A percentile compares a stretch with the other conserved stretches of the same genome.
Evolutionary conservation across 1,284 basidiomycete species (phyloP).

Genomic region (Rhodotorula sp.): DNA sequence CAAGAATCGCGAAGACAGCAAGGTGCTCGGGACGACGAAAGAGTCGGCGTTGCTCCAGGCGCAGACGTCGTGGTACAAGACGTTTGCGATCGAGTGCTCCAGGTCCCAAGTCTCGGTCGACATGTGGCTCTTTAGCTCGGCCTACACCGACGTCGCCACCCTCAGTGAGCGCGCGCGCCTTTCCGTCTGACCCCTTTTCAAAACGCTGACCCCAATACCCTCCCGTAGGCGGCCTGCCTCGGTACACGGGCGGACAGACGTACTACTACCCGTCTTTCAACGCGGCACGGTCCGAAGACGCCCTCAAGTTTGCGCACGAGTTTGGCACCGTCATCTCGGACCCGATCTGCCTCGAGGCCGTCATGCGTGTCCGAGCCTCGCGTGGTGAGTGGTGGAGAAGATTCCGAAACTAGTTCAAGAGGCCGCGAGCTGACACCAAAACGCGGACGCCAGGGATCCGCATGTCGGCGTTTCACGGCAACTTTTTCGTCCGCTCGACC

Average conservation of each 20-base stretch:
- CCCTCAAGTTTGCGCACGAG: constrained; percentile 96
- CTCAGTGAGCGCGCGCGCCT: constrained; percentile 58
- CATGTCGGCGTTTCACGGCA: constrained; percentile 98
- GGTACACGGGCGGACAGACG: constrained; percentile 96
- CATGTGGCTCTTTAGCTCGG: constrained; percentile 95
- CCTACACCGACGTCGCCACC: constrained; percentile 94
- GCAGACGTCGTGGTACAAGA: constrained; percentile 90
- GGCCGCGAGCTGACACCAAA: not conserved
- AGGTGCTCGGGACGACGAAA: constrained; percentile 91
- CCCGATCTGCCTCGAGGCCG: constrained; percentile 94
- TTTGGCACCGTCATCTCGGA: constrained; percentile 88
- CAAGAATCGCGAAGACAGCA: constrained; percentile 95
- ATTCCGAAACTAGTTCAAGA: not conserved
- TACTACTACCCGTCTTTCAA: constrained; percentile 99
- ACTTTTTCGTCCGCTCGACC: constrained; percentile 98
- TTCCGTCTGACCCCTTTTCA: not conserved
- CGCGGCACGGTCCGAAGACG: constrained; percentile 88
- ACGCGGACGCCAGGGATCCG: constrained; percentile 64
- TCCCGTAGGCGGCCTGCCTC: constrained; percentile 74
- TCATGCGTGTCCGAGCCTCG: constrained; percentile 94
- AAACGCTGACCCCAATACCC: not conserved
- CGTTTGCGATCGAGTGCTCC: constrained; percentile 97
- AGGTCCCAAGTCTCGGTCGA: constrained; percentile 96
- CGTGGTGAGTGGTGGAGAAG: constrained; percentile 59
- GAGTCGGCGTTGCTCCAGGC: constrained; percentile 84